Evolutionary conservation across 805 yeast genomes (phyloP).

Genomic region (Kuraishia borneana): DNA sequence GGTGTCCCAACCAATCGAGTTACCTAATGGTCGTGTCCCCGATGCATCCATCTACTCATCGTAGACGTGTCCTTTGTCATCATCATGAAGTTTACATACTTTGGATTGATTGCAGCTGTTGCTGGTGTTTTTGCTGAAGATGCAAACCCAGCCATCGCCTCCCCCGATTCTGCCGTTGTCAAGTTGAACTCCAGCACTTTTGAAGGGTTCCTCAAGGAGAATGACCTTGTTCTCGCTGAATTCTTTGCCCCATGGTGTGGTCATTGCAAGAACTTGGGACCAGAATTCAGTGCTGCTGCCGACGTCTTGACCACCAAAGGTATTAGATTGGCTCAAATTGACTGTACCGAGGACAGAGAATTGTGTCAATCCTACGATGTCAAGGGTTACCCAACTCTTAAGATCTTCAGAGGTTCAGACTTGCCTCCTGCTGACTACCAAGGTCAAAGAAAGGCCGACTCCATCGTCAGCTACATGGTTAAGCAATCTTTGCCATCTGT

Average conservation of each 20-base stretch:
- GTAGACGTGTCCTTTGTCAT: not conserved
- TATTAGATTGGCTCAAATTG: conserved; percentile 72
- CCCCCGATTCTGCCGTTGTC: conserved; percentile 80
- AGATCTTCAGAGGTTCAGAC: conserved; percentile 52
- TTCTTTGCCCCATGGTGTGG: conserved; percentile 98
- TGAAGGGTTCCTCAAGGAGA: conserved; percentile 49
- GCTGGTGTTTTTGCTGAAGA: conserved; percentile 22
- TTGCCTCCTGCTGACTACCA: conserved; percentile 49
- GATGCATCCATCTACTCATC: not conserved
- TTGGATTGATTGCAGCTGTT: conserved; percentile 11
- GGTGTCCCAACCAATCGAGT: not conserved
- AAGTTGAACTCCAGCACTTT: conserved; percentile 61
- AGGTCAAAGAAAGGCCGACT: conserved; percentile 76
- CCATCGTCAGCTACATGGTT: conserved; percentile 69
- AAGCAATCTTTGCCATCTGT: conserved; percentile 78
- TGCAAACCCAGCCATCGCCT: conserved; percentile 56
- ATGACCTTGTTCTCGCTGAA: conserved; percentile 76
- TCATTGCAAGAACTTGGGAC: conserved; percentile 83
- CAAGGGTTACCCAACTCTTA: conserved; percentile 78
- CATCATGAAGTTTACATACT: conserved; percentile 3
- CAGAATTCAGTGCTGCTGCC: conserved; percentile 69
- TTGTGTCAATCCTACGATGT: conserved; percentile 59
- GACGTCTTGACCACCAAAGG: conserved; percentile 45
- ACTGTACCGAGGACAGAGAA: conserved; percentile 70
- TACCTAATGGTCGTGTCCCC: not conserved